Evolutionary conservation across 1,284 basidiomycete genomes (phyloP).

Genomic region (Cutaneotrichosporon cutaneum): DNA sequence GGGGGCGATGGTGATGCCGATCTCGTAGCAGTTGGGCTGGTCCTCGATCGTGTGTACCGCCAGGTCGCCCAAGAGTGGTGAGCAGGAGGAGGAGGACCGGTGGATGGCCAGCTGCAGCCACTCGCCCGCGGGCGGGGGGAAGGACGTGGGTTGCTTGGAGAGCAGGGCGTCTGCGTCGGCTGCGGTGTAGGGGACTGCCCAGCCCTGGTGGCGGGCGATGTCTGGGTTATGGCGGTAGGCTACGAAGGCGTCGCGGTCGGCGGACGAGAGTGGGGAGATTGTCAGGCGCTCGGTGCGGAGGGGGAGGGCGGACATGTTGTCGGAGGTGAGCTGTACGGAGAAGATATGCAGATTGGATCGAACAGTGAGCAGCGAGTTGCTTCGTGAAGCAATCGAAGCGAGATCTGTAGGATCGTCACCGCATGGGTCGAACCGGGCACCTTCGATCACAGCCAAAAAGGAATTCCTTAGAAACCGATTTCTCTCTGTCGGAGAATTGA

Average conservation of each 20-base stretch:
- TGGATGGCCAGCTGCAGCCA: constrained; percentile 14
- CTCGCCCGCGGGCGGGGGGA: background rate
- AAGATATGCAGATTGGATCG: no score
- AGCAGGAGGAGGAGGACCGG: background rate
- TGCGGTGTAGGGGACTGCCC: constrained; percentile 1
- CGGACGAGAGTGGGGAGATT: background rate
- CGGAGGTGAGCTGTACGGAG: background rate
- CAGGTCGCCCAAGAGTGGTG: constrained; percentile 7
- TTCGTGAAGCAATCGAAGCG: no score
- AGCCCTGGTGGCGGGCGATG: constrained; percentile 12
- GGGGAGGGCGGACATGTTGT: background rate
- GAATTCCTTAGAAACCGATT: no score
- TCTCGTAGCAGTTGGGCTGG: constrained; percentile 11
- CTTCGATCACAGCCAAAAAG: no score
- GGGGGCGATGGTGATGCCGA: constrained; percentile 10
- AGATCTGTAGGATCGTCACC: no score
- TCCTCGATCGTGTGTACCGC: background rate
- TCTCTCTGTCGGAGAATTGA: no score
- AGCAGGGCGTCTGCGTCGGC: constrained; percentile 1
- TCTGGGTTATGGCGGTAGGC: constrained; percentile 8
- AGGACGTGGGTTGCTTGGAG: background rate
- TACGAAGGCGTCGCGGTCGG: constrained; percentile 12
- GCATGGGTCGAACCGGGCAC: no score
- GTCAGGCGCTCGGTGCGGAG: background rate
- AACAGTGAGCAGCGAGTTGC: no score